These are phyloP conservation scores for Fusarium palustre DNA, from an alignment of 2,329 filamentous ascomycete genomes.

Conservation along the genomic window DNA sequence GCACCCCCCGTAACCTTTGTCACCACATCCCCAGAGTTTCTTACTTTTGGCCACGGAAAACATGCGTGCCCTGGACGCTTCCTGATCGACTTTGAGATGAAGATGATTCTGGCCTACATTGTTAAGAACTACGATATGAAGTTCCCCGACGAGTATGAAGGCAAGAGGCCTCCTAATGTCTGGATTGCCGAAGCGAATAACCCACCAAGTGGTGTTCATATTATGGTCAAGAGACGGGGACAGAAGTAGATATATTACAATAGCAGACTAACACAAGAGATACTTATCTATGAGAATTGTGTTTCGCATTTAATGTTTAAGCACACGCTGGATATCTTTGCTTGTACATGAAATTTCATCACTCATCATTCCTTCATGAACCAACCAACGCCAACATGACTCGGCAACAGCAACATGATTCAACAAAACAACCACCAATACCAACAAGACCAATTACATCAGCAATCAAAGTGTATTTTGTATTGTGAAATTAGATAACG, in stretches of 20 bases:
- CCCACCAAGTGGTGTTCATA: slow-evolving; percentile 33
- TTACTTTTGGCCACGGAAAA: slow-evolving; percentile 53
- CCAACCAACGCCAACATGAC: background rate
- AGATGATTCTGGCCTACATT: slow-evolving; percentile 48
- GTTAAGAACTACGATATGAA: slow-evolving; percentile 39
- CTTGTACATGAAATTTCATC: background rate
- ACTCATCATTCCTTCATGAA: background rate
- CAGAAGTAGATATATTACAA: background rate
- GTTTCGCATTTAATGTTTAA: background rate
- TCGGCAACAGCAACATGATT: no score
- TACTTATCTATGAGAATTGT: background rate
- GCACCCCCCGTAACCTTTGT: slow-evolving; percentile 28
- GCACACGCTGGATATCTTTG: background rate
- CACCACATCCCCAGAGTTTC: slow-evolving; percentile 42
- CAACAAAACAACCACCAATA: no score
- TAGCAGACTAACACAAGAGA: background rate
- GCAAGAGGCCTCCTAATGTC: slow-evolving; percentile 34
- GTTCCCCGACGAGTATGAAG: slow-evolving; percentile 37
- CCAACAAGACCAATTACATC: no score
- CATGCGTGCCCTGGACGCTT: slow-evolving; percentile 51
- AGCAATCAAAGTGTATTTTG: no score
- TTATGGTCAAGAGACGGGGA: slow-evolving; percentile 35
- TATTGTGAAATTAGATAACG: no score
- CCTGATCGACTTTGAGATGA: slow-evolving; percentile 49
- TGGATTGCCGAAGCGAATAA: slow-evolving; percentile 40